Base-by-base conservation (phyloP, 257 asterid genomes). In the Capsicum rhomboideum region DNA sequence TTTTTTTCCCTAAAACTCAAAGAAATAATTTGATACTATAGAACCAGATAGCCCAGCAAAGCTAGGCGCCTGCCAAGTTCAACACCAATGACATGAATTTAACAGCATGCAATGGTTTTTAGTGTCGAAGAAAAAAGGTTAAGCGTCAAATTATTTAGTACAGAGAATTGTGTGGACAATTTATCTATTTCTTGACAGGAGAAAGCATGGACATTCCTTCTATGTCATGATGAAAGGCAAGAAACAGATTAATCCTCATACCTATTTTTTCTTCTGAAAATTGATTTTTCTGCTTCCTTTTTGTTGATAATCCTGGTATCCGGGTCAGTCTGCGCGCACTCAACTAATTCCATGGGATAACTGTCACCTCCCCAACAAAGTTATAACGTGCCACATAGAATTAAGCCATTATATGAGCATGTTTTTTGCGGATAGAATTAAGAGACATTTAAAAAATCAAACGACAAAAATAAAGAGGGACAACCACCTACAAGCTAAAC, bases 11-110 rank as follows among this genome's bases (percentile, higher is more conserved):
- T n/a, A n/a, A n/a, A n/a, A n/a, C n/a, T n/a, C n/a, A n/a, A n/a
- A n/a, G n/a, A n/a, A n/a, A n/a, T n/a, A n/a, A n/a, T n/a, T n/a
- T n/a, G n/a, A n/a, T n/a, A n/a, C n/a, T n/a, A n/a, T n/a, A n/a
- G n/a, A 96, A 34, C 99, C 99, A 26, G 96, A 92, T 84, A 94
- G 87, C 99, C 99, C 83, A 96, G 88, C 86, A 94, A 90, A 67
- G 99, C 95, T 58, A 96, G 14, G 98, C 98, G 83, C 99, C 99
- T 96, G 95, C 85, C 37, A 69, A 69, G 54, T 69, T 69, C 31
- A 69, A 40, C 31, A 40, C 3, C 78, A 20, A 20, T 20, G 26
- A 18, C 78, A 69, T 40, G 10, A 69, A 69, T 37, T 40, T 69
- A 69, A 40, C 10, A 37, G 29, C 17, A 69, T 10, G 49, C 29